Evolutionary conservation across 306 rosid species (phyloP), one percentile per base, ranked within the genome.

Genomic region (Cucurbita pepo): DNA sequence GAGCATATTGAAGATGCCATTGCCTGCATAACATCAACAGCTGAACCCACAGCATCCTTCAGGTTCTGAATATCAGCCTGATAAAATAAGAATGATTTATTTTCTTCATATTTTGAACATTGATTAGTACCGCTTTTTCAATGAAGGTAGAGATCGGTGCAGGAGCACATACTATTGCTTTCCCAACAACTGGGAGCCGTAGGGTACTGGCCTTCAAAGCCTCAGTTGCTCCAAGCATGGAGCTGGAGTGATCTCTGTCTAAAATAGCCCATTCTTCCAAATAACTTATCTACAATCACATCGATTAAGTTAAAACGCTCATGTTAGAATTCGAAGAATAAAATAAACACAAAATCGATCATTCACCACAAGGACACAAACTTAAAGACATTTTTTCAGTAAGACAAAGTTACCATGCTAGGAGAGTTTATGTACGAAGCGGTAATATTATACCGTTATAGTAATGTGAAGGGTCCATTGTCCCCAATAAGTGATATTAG

Each of bases 161-260:
- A 73, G 58, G 78, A 30, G 63, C 71, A 82, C 89, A 53, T 85
- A 95, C 99, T 5, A 77, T 75, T 82, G 99, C 87, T 84, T 88
- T 91, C 82, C 93, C 97, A 81, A 82, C 89, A 76, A 95, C 87
- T 1, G 99, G 99, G 81, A 95, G 95, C 56, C 99, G 97, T 73
- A 95, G 96, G 40, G 90, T 95, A 81, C 97, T 95, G 85, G 99
- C 99, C 79, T 80, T 90, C 90, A 95, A 89, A 73, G 99, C 96
- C 82, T 95, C 95, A 69, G 88, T 95, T 76, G 97, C 99, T 84
- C 97, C 99, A 76, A 88, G 91, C 91, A 95, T 83, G 79, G 99
- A 89, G 77, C 69, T 83, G 58, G 88, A 85, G 86, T 95, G 99
- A 78, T 95, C 96, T 84, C 89, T 81, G 57, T 95, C 99, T 71